Evolutionary conservation across 2,329 filamentous ascomycete species (phyloP), one percentile per base, ranked within the genome.

Genomic region (Epichloe gansuensis): DNA sequence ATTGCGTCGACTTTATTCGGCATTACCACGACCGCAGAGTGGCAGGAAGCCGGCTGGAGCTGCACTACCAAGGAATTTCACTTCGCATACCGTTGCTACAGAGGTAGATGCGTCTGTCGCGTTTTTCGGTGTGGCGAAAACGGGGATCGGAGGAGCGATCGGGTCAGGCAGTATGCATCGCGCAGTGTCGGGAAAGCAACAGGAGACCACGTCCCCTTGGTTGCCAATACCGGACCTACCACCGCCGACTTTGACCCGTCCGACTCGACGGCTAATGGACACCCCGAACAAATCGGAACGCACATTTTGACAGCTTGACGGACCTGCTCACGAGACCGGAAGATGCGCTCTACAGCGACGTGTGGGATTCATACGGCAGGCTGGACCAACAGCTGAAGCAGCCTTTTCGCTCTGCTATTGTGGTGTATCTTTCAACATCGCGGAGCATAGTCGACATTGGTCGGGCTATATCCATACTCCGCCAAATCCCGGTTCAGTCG

Each of bases 401-500:
- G 4, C 57, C 59, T 3, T 56, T 70, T 12, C 63, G 63, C 2
- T 62, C 58, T 2, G 47, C 58, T 3, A 64, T 77, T 21, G 56
- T 78, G 1, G 52, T 64, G 2, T 72, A 73, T 46, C 67, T 80
- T 9, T 65, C 72, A 5, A 64, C 58, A 15, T 76, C 75, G 3
- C 61, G 60, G 5, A 68, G 70, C n/a, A 57, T 69, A 8, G 62
- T 72, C 3, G 74, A 78, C 48, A 70, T 69, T 1, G 67, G 67
- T 59, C 71, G 75, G 52, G 67, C 75, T n/a, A 61, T 69, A 4
- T 66, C 72, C 3, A 54, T 79, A 2, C 75, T 78, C 49, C 63
- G 64, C 2, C 61, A 68, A 34, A 60, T 75, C 2, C 59, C 66
- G 0, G 38, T 57, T 2, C 56, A 65, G 0, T 53, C 62, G 6